Evolutionary conservation across 768 basidiomycete species (phyloP), one percentile per base, ranked within the genome.

Genomic region (Pleurotus djamor): DNA sequence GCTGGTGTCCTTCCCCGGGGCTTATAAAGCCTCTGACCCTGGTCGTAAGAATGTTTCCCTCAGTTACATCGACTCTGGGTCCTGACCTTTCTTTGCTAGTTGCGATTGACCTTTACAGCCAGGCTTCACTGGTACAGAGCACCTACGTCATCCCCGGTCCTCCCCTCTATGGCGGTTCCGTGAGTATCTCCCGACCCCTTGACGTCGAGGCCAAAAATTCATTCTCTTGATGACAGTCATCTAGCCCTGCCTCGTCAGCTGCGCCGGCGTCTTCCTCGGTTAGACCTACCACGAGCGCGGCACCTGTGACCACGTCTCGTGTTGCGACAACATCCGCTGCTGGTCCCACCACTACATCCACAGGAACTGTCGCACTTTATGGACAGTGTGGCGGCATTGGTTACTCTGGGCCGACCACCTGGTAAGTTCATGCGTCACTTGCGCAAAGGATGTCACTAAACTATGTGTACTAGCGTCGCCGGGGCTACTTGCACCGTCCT

Each of bases 1-100:
- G 61, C 81, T 82, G 47, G 79, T 81, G 28, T 68, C 71, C 5
- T 79, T 80, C 74, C 79, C 79, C n/a, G 79, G 78, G 17, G 79
- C 66, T 2, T 81, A 81, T 66, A 74, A 70, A 37, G 72, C 70
- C 51, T 70, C 67, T 34, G 78, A 81, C 64, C 77, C 78, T 8
- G 79, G 79, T 37, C 59, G 78, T 78, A 60, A 65, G 76, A 28
- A 3, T 69, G 12, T 33, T 10, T 34, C 16, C n/a, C 13, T 34
- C 28, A n/a, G 9, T 56, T 4, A 3, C 54, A 9, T 10, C 5
- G 37, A 45, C 36, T 14, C 16, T 32, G 13, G 16, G 16, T 43
- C 14, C 17, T 21, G 28, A 5, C 35, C n/a, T 8, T 33, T 21
- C n/a, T n/a, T 14, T 55, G 5, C 17, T 49, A 78, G 77, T 79